Evolutionary conservation across 1,284 basidiomycete genomes (phyloP), one percentile per base, ranked within the genome.

Genomic region (Ganoderma sinense): DNA sequence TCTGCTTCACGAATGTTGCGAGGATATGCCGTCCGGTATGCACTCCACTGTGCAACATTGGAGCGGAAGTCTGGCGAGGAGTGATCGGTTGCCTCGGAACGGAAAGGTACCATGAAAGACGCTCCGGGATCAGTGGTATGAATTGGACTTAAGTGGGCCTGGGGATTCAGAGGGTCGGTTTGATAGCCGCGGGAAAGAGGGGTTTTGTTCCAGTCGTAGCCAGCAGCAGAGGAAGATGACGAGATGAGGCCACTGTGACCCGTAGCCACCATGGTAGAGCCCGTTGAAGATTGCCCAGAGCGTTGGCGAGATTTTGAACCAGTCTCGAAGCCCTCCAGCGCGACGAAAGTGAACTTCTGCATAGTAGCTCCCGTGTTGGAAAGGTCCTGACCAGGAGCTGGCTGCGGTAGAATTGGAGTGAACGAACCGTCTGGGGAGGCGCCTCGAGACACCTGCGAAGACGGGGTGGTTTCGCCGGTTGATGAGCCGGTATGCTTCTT

Each of bases 21-120:
- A n/a, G 62, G 43, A 36, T 29, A 40, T n/a, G 59, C 7, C 10
- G 14, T 14, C n/a, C 10, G 26, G 56, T 36, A 59, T 1, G 20
- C 6, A 33, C 18, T 29, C 56, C 56, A 59, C 10, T 59, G 59
- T 20, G 39, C 14, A 13, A 23, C 23, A 11, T 61, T 41, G 39
- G 11, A 7, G 2, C 26, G 59, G 4, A 29, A 43, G n/a, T 40
- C 59, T 23, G 59, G 36, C 39, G 40, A 18, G 14, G 39, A 23
- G 20, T 59, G 56, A 26, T 18, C 29, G 23, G n/a, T 26, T 2
- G 26, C 8, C 3, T 26, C 59, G 0, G 58, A 36, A 20, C 63
- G 64, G 53, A 76, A 62, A 29, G 73, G 73, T 7, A 74, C 65
- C 26, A 66, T 70, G 61, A 75, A 75, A 7, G 73, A 14, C 1